Evolutionary conservation across 177 flowering plant species (phyloP), one percentile per base, ranked within the genome.

Genomic region (Vitis hybrid): DNA sequence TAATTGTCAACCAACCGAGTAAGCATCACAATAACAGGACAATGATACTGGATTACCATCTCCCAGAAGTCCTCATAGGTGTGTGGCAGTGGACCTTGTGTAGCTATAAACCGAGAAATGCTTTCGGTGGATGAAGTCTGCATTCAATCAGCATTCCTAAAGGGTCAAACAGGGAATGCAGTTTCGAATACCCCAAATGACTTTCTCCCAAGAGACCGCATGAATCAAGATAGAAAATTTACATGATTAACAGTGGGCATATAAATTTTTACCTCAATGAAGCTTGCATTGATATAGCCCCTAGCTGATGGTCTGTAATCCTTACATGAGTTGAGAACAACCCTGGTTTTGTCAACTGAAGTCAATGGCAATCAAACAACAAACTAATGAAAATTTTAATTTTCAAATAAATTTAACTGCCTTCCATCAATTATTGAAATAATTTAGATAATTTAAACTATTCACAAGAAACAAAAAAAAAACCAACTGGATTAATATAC

Each of bases 31-130:
- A 93, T 81, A 16, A 81, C 93, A 53, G 98, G 97, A 79, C 95
- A 91, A 60, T 71, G 91, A 66, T 82, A 63, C 76, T 96, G 95
- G 61, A 92, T 69, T 34, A 96, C 83, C 99, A 96, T 96, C 81
- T 89, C 91, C 99, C 99, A 96, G 78, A 96, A 93, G 72, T 96
- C 98, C 78, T 96, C 97, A 80, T 71, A 85, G 45, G 99, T 93
- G 69, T 87, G 83, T 52, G 88, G 97, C 16, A 92, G 79, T 16
- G 99, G 99, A 65, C 99, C 98, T 86, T 93, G 99, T 59, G 99
- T 93, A 49, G 99, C 97, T 70, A 96, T 90, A 70, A 92, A 96
- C 82, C 70, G 83, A 71, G 91, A 79, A 65, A 91, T 73, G 39
- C 65, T 79, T 70, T 81, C 91, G 67, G 77, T 69, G 6, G 86